A percentile compares a stretch with the other conserved stretches of the same genome.
Conservation (phyloP, 345 rosid genomes). For the Trapa incisa region DNA sequence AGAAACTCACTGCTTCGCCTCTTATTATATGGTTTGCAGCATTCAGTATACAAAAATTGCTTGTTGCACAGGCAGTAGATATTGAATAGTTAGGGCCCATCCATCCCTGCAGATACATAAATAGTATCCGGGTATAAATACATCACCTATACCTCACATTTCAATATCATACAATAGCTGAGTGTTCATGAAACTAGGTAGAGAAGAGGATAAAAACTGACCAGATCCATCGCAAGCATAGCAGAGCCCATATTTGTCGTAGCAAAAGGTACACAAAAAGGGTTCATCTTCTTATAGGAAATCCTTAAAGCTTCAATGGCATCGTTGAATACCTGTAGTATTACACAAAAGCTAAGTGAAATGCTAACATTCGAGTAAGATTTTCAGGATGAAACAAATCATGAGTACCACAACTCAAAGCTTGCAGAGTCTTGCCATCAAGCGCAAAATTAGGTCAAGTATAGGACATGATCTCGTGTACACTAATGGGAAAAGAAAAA, state of each 20-base stretch:
- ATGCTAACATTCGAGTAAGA: conserved; percentile 1
- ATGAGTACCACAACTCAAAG: background rate
- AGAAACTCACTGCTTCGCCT: conserved; percentile 42
- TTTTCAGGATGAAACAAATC: background rate
- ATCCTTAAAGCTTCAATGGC: conserved; percentile 35
- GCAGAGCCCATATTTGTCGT: conserved; percentile 49
- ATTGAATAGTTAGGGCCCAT: conserved; percentile 61
- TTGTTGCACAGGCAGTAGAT: conserved; percentile 51
- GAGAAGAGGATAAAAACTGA: conserved; percentile 7
- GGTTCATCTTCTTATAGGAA: conserved; percentile 40
- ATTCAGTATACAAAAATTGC: conserved; percentile 48
- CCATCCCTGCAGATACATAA: conserved; percentile 36
- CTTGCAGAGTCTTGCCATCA: background rate
- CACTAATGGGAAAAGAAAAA: background rate
- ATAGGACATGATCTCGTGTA: background rate
- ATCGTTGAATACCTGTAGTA: conserved; percentile 30
- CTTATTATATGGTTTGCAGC: conserved; percentile 47
- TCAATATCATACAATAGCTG: background rate
- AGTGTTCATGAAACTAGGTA: background rate
- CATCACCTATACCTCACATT: background rate
- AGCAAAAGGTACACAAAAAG: conserved; percentile 45
- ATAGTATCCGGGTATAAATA: background rate
- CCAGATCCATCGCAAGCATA: conserved; percentile 47
- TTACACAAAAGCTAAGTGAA: background rate
- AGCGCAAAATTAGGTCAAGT: background rate